These are phyloP conservation scores for Beauveria pseudobassiana DNA, from an alignment of 2,329 filamentous ascomycete species.

Conservation along the genomic window DNA sequence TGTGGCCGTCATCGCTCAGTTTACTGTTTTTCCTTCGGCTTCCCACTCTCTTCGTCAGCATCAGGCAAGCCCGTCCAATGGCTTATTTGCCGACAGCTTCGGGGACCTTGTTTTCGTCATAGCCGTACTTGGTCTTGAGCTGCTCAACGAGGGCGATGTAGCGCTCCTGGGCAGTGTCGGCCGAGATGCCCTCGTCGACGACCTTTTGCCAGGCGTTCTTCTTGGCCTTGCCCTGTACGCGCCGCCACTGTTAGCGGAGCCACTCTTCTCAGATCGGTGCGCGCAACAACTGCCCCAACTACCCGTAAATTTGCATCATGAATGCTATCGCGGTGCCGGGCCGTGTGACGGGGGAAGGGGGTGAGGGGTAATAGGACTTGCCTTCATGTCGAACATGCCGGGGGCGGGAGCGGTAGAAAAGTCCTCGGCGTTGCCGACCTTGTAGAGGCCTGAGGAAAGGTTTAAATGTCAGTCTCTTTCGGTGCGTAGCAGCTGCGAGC, in stretches of 20 bases:
- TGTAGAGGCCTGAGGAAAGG: conserved; percentile 45
- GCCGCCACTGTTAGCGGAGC: not conserved
- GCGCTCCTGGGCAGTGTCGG: conserved; percentile 62
- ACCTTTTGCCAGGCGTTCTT: conserved; percentile 67
- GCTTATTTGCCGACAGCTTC: conserved; percentile 42
- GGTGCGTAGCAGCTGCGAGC: not conserved
- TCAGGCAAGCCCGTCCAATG: too few species aligned
- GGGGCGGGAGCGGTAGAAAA: conserved; percentile 48
- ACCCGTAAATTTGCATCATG: not conserved
- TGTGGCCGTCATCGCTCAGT: not conserved
- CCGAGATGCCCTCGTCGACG: conserved; percentile 53
- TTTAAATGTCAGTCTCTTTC: not conserved
- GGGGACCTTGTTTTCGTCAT: conserved; percentile 55
- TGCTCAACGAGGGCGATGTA: conserved; percentile 68
- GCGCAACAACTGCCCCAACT: not conserved
- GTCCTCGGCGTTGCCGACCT: conserved; percentile 50
- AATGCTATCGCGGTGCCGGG: not conserved
- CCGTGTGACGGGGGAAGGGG: not conserved
- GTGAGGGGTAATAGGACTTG: conserved; percentile 20
- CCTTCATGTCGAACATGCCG: conserved; percentile 66
- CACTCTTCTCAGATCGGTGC: not conserved
- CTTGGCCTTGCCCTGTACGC: conserved; percentile 67
- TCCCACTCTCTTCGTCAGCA: too few species aligned
- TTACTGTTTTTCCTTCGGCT: conserved; percentile 22
- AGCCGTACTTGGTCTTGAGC: conserved; percentile 64